Percentiles rank a stretch among this genome's conserved stretches.
These are phyloP conservation scores for Mucuna pruriens DNA, from an alignment of 306 rosid species.

Conservation along the genomic window DNA sequence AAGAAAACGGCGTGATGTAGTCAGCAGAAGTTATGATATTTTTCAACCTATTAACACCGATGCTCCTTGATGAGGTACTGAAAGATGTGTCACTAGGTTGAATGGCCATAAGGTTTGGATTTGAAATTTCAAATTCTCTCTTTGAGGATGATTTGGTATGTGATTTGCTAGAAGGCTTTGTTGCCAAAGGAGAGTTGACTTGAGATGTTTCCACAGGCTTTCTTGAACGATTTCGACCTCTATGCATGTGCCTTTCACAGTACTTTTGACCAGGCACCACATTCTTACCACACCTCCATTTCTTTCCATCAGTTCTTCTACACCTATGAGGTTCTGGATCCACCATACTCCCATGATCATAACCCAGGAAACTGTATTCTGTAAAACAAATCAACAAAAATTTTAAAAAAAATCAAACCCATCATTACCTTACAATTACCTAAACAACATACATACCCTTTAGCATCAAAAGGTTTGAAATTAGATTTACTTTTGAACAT, in stretches of 20 bases:
- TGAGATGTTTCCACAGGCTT: conserved; percentile 89
- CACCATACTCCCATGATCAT: conserved; percentile 46
- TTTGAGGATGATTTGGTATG: conserved; percentile 32
- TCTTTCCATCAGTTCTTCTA: conserved; percentile 96
- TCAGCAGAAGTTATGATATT: conserved; percentile 28
- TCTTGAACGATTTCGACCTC: conserved; percentile 98
- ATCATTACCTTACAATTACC: conserved; percentile 29
- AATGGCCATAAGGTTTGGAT: conserved; percentile 41
- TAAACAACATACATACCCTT: neutral
- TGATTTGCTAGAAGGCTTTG: conserved; percentile 39
- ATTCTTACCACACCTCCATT: conserved; percentile 76
- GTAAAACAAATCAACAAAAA: conserved; percentile 48
- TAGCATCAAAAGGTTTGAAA: neutral
- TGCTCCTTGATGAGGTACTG: conserved; percentile 19
- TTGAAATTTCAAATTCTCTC: conserved; percentile 29
- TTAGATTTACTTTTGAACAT: neutral
- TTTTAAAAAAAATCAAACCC: conserved; percentile 12
- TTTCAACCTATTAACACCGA: conserved; percentile 31
- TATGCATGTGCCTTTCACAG: conserved; percentile 83
- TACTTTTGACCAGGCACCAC: conserved; percentile 65
- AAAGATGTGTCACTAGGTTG: conserved; percentile 42
- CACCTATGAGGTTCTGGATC: conserved; percentile 80
- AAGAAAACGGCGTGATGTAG: neutral
- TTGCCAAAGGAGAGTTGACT: conserved; percentile 44
- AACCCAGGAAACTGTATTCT: conserved; percentile 45